phyloP scores from a whole-genome alignment of 2,329 filamentous ascomycete genomes.

The Nannizzia gypsea region DNA sequence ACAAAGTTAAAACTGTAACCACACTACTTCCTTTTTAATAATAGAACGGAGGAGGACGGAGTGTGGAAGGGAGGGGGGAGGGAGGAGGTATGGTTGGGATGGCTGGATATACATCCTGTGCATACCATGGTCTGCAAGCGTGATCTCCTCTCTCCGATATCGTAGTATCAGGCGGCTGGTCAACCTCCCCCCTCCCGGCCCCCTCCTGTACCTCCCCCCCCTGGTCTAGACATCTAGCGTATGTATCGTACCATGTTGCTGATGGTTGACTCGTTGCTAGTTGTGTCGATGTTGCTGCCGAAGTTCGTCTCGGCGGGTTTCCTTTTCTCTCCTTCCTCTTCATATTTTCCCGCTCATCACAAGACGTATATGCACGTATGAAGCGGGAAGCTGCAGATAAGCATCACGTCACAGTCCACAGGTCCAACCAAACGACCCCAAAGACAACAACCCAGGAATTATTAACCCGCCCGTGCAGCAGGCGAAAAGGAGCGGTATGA shows the following conservation, averaged over 20 bases:
- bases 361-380: constrained; percentile 2
- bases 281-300: not conserved
- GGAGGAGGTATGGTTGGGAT: not conserved
- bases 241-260: not conserved
- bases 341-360: not conserved
- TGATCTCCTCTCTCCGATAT: not conserved
- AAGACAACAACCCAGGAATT: not conserved
- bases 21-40: not conserved
- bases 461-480: constrained; percentile 3
- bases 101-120: not conserved
- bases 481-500: constrained; percentile 3
- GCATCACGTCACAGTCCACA: not conserved
- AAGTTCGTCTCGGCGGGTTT: too few relatives aligned
- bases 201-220: too few relatives aligned
- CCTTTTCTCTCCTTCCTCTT: not conserved
- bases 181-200: too few relatives aligned
- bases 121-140: not conserved
- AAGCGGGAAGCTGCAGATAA: constrained; percentile 6
- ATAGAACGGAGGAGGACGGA: not conserved
- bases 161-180: not conserved
- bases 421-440: not conserved
- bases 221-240: too few relatives aligned
- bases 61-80: not conserved
- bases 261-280: not conserved
- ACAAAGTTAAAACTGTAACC: constrained; percentile 5